Evolutionary conservation across 1,139 yeast genomes (phyloP), one percentile per base, ranked within the genome.

Genomic region (Candida glucosophila): DNA sequence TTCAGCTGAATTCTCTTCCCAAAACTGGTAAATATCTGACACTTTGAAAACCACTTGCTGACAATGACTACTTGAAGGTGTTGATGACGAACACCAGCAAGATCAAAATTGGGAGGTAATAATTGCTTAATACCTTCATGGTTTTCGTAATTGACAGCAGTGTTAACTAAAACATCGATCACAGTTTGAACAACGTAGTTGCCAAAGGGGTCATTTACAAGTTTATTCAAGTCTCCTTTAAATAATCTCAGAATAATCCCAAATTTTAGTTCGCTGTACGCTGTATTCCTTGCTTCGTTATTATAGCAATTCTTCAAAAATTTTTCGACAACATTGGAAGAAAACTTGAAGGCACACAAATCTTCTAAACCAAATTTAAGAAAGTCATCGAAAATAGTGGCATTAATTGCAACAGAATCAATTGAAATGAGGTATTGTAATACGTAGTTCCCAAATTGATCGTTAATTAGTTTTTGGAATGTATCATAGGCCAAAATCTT

Each of bases 101-200:
- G 16, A 20, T 22, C 27, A 14, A 29, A 29, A 15, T 36, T 33
- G 11, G 37, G 32, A 3, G 58, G 57, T 22, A 54, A 39, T 19
- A 54, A 36, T 21, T 44, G 36, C 7, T 41, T 26, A 20, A 54
- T 34, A 20, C 50, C 47, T 8, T 43, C 42, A 26, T 38, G 30
- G 26, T 29, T 27, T 13, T 29, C 24, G 14, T 24, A 25, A 25
- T 46, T 39, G 5, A 55, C 40, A 20, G 41, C 47, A 2, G 58
- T 48, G 33, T 62, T 53, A 22, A 52, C 39, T 39, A 62, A 48
- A 27, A 59, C 52, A 32, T 64, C 71, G 33, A 61, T 51, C 43
- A 63, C 46, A 2, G 95, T 86, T 54, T 85, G 95, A 29, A 85
- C 67, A 12, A 86, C 95, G 49, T 86, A 85, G 54, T 85, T 85